Percentiles rank a stretch among this genome's conserved stretches.
phyloP scores from a whole-genome alignment of 2,329 filamentous ascomycete genomes.

The Fusarium beomiforme region DNA sequence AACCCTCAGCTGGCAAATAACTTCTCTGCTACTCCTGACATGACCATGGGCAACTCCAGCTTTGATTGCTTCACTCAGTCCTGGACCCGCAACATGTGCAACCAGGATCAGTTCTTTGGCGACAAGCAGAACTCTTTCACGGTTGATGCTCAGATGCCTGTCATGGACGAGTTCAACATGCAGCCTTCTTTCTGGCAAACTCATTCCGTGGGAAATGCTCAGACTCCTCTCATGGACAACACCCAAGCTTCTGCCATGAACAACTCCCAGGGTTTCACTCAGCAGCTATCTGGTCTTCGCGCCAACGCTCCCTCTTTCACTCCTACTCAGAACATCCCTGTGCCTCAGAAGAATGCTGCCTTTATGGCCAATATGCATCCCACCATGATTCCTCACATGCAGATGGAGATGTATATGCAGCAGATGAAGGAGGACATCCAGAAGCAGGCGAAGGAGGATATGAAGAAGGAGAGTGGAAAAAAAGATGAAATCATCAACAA shows the following conservation, averaged over 20 bases:
- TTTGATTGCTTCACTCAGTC: background rate
- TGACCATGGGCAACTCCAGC: background rate
- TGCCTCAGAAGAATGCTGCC: background rate
- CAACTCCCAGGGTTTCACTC: background rate
- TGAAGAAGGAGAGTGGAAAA: too few species aligned
- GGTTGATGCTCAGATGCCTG: background rate
- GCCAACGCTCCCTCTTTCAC: background rate
- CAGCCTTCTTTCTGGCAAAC: background rate
- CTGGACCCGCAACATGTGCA: background rate
- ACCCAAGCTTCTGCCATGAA: background rate
- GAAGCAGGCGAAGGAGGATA: background rate
- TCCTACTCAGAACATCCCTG: background rate
- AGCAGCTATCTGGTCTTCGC: background rate
- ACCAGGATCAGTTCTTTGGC: background rate
- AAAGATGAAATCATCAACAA: background rate
- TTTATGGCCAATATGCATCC: background rate
- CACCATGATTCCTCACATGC: background rate
- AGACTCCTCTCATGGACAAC: background rate
- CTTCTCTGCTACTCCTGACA: background rate
- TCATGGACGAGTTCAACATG: background rate
- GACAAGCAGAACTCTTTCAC: background rate
- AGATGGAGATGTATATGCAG: background rate
- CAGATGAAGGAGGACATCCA: background rate
- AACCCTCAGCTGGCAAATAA: background rate
- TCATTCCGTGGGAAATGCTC: background rate